These are phyloP conservation scores for Leccinum boreale DNA, from an alignment of 768 basidiomycete species.

Conservation along the genomic window DNA sequence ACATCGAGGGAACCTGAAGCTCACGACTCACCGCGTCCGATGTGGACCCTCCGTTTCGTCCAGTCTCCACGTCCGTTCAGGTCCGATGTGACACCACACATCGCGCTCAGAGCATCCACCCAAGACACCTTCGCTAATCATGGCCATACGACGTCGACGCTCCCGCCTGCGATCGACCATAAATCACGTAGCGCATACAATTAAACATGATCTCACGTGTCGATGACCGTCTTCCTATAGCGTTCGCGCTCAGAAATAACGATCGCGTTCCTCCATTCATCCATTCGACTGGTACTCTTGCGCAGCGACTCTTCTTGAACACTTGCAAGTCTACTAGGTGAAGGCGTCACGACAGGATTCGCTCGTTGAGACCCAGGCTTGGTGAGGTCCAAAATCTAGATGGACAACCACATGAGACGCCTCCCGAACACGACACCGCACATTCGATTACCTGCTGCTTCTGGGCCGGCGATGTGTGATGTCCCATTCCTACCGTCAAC, in stretches of 20 bases:
- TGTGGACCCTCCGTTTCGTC: slow-evolving; percentile 93
- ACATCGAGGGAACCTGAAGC: not conserved
- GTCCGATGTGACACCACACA: slow-evolving; percentile 65
- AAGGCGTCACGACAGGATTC: not conserved
- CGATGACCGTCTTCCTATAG: slow-evolving; percentile 66
- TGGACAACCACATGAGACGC: not conserved
- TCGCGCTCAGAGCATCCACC: slow-evolving; percentile 74
- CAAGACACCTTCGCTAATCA: slow-evolving; percentile 58
- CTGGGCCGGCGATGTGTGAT: slow-evolving; percentile 56
- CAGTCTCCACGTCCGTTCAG: slow-evolving; percentile 61
- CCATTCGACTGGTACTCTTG: slow-evolving; percentile 59
- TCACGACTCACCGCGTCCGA: slow-evolving; percentile 62
- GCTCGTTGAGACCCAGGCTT: slow-evolving; percentile 30
- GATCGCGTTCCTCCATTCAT: slow-evolving; percentile 73
- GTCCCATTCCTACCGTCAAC: slow-evolving; percentile 62
- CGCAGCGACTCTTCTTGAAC: slow-evolving; percentile 42
- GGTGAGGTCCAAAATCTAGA: slow-evolving; percentile 57
- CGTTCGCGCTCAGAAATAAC: slow-evolving; percentile 68
- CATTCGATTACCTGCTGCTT: slow-evolving; percentile 61
- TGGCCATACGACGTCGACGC: slow-evolving; percentile 63
- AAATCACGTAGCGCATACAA: not conserved
- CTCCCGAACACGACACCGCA: not conserved
- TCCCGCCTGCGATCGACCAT: slow-evolving; percentile 54
- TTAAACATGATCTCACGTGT: slow-evolving; percentile 46
- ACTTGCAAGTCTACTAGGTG: slow-evolving; percentile 15